Percentiles rank a stretch among this genome's conserved stretches.
These are phyloP conservation scores for Suhomyces panamericanus DNA, from an alignment of 1,139 yeast species.

Conservation along the genomic window DNA sequence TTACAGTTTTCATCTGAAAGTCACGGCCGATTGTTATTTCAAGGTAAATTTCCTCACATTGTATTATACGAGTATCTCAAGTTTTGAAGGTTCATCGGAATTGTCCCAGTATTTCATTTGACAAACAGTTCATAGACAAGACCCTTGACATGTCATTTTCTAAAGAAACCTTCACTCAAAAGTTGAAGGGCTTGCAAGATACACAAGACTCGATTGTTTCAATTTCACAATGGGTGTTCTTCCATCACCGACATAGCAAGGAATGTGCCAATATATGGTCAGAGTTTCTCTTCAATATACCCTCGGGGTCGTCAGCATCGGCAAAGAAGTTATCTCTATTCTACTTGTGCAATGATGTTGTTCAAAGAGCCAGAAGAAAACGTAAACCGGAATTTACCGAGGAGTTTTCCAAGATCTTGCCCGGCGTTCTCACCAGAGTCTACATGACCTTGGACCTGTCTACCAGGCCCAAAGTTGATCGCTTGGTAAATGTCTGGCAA, in stretches of 20 bases:
- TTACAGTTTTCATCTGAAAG: too few relatives aligned
- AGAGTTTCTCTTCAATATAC: slow-evolving; percentile 31
- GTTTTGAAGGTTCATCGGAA: too few relatives aligned
- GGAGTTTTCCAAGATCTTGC: slow-evolving; percentile 56
- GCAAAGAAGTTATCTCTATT: slow-evolving; percentile 58
- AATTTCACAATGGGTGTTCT: slow-evolving; percentile 81
- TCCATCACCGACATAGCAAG: slow-evolving; percentile 67
- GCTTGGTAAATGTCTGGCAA: slow-evolving; percentile 75
- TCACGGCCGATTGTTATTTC: too few relatives aligned
- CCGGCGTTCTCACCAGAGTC: slow-evolving; percentile 33
- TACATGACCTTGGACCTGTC: slow-evolving; percentile 38
- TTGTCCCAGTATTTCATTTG: too few relatives aligned
- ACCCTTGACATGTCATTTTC: slow-evolving; percentile 59
- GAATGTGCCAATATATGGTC: slow-evolving; percentile 68
- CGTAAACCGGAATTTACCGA: slow-evolving; percentile 58
- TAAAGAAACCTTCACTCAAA: slow-evolving; percentile 53
- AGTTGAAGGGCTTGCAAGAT: slow-evolving; percentile 63
- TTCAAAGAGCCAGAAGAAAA: slow-evolving; percentile 75
- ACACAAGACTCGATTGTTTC: slow-evolving; percentile 83
- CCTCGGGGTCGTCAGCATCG: slow-evolving; percentile 28
- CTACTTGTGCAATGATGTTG: slow-evolving; percentile 80
- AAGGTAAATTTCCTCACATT: too few relatives aligned
- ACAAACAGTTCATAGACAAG: neutral
- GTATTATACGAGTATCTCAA: too few relatives aligned
- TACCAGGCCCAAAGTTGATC: slow-evolving; percentile 54